Base-by-base conservation (phyloP, 192 early-diverging fungal species). In the Coemansia sp. region DNA sequence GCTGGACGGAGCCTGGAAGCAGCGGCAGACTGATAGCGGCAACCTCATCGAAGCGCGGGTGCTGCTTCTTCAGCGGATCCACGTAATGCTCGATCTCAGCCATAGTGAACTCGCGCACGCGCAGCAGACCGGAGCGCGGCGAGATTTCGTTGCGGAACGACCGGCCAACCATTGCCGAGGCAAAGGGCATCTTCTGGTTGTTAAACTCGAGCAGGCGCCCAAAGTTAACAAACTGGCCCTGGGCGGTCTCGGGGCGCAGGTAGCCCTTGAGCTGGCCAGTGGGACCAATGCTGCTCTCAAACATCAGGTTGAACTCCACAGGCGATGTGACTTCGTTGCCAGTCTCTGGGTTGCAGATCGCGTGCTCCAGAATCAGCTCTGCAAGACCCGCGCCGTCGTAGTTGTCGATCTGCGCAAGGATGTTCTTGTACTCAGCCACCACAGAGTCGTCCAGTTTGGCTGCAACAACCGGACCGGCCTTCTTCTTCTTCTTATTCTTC, bases 31-130 rank as follows among this genome's bases (percentile, higher is more conserved):
- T 85, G 67, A 93, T 76, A 74, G 92, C 85, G 57, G 89, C 87
- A 54, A 97, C 89, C 62, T 94, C 93, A 61, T 88, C 82, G 77
- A 99, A 99, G 52, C 94, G 90, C 21, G 90, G 77, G 82, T 99
- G 98, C 48, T 91, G 73, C 88, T 99, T 99, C 78, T 93, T 90
- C 21, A 71, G 56, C 3, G 98, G 96, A 73, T 99, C 95, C 6
- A 99, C 98, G 69, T 92, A 99, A 86, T 99, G 98, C 80, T 99
- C 98, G 80, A 99, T 94, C 81, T 99, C 98, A 37, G 94, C 94
- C 96, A 99, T 96, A 19, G 92, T 95, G 77, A 99, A 99, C 80
- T 98, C 96, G 82, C 93, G 89, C 65, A 99, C 96, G 65, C 98
- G 91, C 63, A 99, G 83, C 16, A 99, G 85, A 67, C 98, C 98